Evolutionary conservation across 345 rosid species (phyloP).

Genomic region (Streptanthus diversifolius): DNA sequence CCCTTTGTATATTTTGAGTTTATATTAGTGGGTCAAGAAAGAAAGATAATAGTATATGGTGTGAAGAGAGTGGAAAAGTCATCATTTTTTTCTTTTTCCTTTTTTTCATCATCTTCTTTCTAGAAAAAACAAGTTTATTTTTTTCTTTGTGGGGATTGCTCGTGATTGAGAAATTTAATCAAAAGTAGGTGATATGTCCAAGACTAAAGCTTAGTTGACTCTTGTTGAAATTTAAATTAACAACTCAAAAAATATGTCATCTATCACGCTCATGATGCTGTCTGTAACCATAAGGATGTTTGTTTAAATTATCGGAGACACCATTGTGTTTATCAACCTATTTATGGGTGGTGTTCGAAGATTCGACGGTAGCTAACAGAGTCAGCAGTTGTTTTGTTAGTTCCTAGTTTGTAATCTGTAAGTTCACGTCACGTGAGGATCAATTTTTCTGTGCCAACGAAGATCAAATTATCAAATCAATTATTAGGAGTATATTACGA

Average conservation of each 20-base stretch:
- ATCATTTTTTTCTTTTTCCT: not conserved
- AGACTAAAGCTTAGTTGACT: slow-evolving; percentile 1
- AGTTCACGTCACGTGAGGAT: not conserved
- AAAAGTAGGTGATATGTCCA: slow-evolving; percentile 32
- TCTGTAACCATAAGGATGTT: not conserved
- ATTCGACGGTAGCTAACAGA: not conserved
- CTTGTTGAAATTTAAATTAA: not conserved
- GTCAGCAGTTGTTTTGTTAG: not conserved
- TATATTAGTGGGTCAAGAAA: not conserved
- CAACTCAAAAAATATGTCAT: not conserved
- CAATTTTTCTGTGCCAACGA: not conserved
- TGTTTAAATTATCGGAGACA: not conserved
- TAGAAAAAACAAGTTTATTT: slow-evolving; percentile 19
- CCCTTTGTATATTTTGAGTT: not conserved
- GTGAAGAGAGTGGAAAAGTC: slow-evolving; percentile 25
- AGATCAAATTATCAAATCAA: not conserved
- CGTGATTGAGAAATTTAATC: slow-evolving; percentile 16
- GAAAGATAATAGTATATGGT: slow-evolving; percentile 10
- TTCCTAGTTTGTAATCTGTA: not conserved
- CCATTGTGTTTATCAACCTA: not conserved
- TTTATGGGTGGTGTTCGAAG: not conserved
- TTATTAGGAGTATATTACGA: too few species aligned
- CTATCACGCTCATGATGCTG: slow-evolving; percentile 12
- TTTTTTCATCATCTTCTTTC: slow-evolving; percentile 13
- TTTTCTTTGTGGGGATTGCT: slow-evolving; percentile 21